Evolutionary conservation across 2,329 filamentous ascomycete species (phyloP), one percentile per base, ranked within the genome.

Genomic region (Cyphellophora europaea): DNA sequence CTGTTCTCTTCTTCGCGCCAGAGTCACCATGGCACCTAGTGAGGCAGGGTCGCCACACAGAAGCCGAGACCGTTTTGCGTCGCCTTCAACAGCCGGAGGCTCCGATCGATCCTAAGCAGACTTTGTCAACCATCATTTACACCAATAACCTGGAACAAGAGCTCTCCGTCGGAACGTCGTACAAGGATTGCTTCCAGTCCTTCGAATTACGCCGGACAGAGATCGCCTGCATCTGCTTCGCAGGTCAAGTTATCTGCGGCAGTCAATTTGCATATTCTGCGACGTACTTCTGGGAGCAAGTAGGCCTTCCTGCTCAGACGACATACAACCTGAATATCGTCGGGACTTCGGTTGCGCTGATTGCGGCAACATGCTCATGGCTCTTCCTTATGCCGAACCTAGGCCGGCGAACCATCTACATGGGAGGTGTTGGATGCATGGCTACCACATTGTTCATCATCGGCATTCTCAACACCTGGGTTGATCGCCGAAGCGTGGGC

Each of bases 311-410:
- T n/a, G 33, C 40, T 1, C 38, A 34, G 6, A 47, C 50, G 6
- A 51, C 60, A 0, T 66, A 62, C 48, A 48, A 54, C 15, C 42
- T 65, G 2, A 53, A 56, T 2, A 44, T 64, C 5, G 76, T 77
- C 35, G 69, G 78, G 52, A 77, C 79, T 42, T 73, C 65, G 33
- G 74, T 82, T 48, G 67, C 66, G 6, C 62, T 70, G 32, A 53
- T 69, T 4, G 71, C 69, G 3, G 73, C 69, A 0, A 55, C 65
- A 1, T 54, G 59, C 1, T 71, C 69, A 3, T 74, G 71, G 69
- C 53, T 57, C 19, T 38, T 62, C 27, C 55, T 64, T 38, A 45
- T 45, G 5, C 48, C 42, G 5, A 35, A 51, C 17, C 49, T 58
- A 14, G 62, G 62, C 3, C 57, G 62, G 3, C 58, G 62, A 5